These are phyloP conservation scores for Paramyrothecium roridum DNA, from an alignment of 2,329 filamentous ascomycete species.

Conservation along the genomic window DNA sequence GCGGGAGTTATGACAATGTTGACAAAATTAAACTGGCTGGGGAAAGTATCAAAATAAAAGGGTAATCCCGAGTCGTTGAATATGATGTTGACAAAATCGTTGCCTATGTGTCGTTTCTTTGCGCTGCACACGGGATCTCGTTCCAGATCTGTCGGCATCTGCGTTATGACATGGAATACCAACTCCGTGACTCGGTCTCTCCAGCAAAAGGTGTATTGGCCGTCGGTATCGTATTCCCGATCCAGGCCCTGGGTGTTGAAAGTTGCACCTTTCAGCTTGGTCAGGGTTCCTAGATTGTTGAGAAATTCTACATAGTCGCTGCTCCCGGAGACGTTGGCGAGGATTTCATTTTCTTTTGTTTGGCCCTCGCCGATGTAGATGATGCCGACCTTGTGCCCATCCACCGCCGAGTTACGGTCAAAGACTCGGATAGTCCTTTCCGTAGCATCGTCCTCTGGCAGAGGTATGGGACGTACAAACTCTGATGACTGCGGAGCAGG, in stretches of 20 bases:
- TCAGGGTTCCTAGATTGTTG: constrained; percentile 75
- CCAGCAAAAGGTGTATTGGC: constrained; percentile 89
- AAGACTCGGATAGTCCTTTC: constrained; percentile 75
- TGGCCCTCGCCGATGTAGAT: constrained; percentile 91
- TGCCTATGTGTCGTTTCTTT: constrained; percentile 95
- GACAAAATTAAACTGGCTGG: constrained; percentile 93
- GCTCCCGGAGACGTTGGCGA: constrained; percentile 83
- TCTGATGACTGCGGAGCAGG: constrained; percentile 57
- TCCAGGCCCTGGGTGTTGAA: constrained; percentile 95
- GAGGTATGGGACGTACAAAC: constrained; percentile 66
- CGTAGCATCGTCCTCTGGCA: constrained; percentile 68
- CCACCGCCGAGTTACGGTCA: constrained; percentile 84
- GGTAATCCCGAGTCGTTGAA: constrained; percentile 94
- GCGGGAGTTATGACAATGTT: constrained; percentile 94
- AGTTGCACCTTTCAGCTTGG: constrained; percentile 73
- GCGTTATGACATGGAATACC: constrained; percentile 91
- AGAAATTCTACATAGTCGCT: constrained; percentile 86
- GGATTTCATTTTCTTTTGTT: constrained; percentile 75
- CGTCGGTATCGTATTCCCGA: constrained; percentile 72
- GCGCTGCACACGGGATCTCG: constrained; percentile 71
- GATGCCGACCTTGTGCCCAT: constrained; percentile 93
- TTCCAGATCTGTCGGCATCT: constrained; percentile 89
- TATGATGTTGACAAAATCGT: constrained; percentile 96
- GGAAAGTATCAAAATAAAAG: constrained; percentile 88
- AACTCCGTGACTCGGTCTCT: constrained; percentile 92